phyloP scores from a whole-genome alignment of 1,284 basidiomycete species.

The Chalciporus sp. region DNA sequence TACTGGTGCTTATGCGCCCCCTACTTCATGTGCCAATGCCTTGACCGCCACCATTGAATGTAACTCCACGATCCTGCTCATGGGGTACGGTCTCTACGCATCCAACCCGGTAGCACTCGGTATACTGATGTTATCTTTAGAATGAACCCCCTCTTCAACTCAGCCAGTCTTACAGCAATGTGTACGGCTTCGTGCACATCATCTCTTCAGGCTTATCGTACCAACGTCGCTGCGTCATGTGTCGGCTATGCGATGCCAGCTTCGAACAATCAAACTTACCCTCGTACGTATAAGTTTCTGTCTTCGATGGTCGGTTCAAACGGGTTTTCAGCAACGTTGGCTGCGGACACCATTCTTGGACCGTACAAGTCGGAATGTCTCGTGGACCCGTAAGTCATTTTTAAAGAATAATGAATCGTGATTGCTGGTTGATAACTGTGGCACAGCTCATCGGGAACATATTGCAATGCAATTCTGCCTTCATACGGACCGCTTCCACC shows the following conservation, averaged over 20 bases:
- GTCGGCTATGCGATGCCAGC: conserved; percentile 1
- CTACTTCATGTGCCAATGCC: background rate
- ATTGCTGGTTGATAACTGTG: background rate
- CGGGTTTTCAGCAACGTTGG: background rate
- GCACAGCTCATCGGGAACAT: background rate
- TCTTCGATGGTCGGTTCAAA: background rate
- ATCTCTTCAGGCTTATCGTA: conserved; percentile 1
- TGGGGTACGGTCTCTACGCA: background rate
- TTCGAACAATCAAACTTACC: conserved; percentile 2
- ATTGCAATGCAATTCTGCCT: conserved; percentile 1
- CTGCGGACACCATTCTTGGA: background rate
- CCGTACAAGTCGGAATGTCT: conserved; percentile 1
- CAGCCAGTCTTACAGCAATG: background rate
- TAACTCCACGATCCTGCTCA: background rate
- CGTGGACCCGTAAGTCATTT: background rate
- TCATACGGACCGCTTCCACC: background rate
- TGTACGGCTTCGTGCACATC: background rate
- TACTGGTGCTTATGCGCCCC: background rate
- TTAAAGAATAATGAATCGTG: background rate
- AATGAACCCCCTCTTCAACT: background rate
- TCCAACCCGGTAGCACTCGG: no score
- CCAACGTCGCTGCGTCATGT: background rate
- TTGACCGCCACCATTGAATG: background rate
- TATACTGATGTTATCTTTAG: background rate
- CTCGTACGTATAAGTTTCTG: background rate